phyloP scores from a whole-genome alignment of 257 asterid genomes.

The Solanum pinnatisectum region DNA sequence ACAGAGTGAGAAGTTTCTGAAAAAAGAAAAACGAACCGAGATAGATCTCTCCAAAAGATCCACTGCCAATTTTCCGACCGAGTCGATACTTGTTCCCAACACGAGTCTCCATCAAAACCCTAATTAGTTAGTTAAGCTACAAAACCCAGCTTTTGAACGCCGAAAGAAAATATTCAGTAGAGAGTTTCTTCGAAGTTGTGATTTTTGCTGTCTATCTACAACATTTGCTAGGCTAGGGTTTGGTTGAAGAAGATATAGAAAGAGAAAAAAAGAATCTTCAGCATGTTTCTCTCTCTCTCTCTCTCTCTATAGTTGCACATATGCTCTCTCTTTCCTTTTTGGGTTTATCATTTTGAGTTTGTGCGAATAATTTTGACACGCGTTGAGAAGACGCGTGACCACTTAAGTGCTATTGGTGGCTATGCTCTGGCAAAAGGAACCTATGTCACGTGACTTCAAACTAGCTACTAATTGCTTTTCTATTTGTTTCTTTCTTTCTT shows the following conservation, averaged over 20 bases:
- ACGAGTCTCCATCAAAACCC: slow-evolving; percentile 34
- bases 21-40: slow-evolving; percentile 15
- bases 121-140: not conserved
- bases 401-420: not conserved
- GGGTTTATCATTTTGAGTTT: not conserved
- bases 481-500: too few species aligned
- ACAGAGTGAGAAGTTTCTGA: not conserved
- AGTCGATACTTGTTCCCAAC: slow-evolving; percentile 38
- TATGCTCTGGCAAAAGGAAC: not conserved
- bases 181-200: not conserved
- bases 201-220: not conserved
- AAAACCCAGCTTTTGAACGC: not conserved
- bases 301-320: not conserved
- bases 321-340: not conserved
- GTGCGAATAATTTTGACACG: slow-evolving; percentile 1
- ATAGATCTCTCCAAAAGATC: slow-evolving; percentile 48
- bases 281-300: not conserved
- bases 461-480: not conserved
- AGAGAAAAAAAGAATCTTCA: not conserved
- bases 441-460: not conserved
- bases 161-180: not conserved
- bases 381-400: slow-evolving; percentile 8
- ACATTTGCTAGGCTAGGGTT: slow-evolving; percentile 6
- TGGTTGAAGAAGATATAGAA: slow-evolving; percentile 2
- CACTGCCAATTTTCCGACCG: slow-evolving; percentile 43